phyloP scores from a whole-genome alignment of 2,329 filamentous ascomycete species.

The Cadophora sp. region DNA sequence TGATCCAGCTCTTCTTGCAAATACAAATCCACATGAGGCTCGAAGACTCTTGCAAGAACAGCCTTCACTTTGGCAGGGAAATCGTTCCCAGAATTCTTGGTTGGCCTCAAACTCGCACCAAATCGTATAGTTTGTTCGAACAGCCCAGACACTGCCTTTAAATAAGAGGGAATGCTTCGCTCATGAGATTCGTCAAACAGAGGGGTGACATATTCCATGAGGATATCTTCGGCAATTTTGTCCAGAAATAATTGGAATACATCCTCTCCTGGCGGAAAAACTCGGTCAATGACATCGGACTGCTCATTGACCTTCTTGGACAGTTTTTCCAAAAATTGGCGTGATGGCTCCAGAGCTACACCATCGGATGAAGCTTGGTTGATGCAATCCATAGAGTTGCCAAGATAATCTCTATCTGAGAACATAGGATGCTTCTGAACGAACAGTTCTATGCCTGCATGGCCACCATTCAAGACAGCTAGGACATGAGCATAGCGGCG shows the following conservation, averaged over 20 bases:
- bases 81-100: slow-evolving; percentile 65
- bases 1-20: slow-evolving; percentile 88
- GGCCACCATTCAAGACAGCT: slow-evolving; percentile 80
- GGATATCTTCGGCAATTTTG: slow-evolving; percentile 79
- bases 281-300: slow-evolving; percentile 76
- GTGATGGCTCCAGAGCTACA: slow-evolving; percentile 80
- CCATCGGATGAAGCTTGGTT: slow-evolving; percentile 69
- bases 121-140: slow-evolving; percentile 88
- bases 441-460: slow-evolving; percentile 81
- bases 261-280: slow-evolving; percentile 74
- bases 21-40: slow-evolving; percentile 93
- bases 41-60: slow-evolving; percentile 77
- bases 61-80: slow-evolving; percentile 70
- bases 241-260: slow-evolving; percentile 83
- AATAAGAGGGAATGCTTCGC: slow-evolving; percentile 75
- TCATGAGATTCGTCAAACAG: slow-evolving; percentile 89
- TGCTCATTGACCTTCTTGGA: slow-evolving; percentile 83
- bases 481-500: slow-evolving; percentile 87
- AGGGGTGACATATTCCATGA: slow-evolving; percentile 85
- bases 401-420: slow-evolving; percentile 71
- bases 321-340: slow-evolving; percentile 79
- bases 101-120: slow-evolving; percentile 71
- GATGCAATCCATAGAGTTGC: slow-evolving; percentile 82
- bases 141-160: slow-evolving; percentile 85
- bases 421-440: slow-evolving; percentile 89